Conservation (phyloP, 2,329 filamentous ascomycete species). For the Aspergillus sojae region DNA sequence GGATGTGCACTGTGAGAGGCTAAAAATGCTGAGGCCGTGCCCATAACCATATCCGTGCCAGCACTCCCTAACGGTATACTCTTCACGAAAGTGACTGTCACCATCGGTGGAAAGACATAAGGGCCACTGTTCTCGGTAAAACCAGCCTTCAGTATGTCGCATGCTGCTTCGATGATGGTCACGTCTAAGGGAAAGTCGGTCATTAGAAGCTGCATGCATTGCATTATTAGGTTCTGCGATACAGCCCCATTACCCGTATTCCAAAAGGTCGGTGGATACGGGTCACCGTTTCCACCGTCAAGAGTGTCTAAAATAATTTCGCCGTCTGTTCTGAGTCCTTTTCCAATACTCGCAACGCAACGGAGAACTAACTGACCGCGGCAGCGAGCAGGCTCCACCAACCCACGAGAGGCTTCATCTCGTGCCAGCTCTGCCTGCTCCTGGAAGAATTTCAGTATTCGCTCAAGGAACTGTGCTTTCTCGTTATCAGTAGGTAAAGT, state of each 20-base stretch:
- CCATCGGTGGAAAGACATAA: slow-evolving; percentile 46
- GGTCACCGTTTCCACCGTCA: slow-evolving; percentile 23
- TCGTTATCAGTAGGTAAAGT: slow-evolving; percentile 41
- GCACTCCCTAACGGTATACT: slow-evolving; percentile 42
- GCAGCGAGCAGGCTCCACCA: slow-evolving; percentile 37
- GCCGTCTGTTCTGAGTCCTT: slow-evolving; percentile 40
- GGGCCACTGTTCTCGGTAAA: slow-evolving; percentile 48
- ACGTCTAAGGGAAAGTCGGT: slow-evolving; percentile 43
- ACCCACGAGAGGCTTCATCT: slow-evolving; percentile 32
- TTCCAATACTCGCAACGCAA: slow-evolving; percentile 46
- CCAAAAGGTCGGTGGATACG: slow-evolving; percentile 43
- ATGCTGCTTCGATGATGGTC: slow-evolving; percentile 48
- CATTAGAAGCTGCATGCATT: slow-evolving; percentile 44
- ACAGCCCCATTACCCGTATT: slow-evolving; percentile 33
- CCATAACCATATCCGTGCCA: slow-evolving; percentile 48
- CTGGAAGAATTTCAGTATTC: slow-evolving; percentile 42
- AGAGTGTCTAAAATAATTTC: slow-evolving; percentile 41
- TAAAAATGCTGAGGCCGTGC: slow-evolving; percentile 49
- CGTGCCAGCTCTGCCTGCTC: slow-evolving; percentile 37
- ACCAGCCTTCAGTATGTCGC: slow-evolving; percentile 50
- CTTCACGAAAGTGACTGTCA: slow-evolving; percentile 46
- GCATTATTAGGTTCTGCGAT: slow-evolving; percentile 41
- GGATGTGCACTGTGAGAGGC: slow-evolving; percentile 44
- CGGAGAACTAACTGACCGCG: slow-evolving; percentile 40
- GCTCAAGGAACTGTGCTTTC: slow-evolving; percentile 42